phyloP scores from a whole-genome alignment of 1,284 basidiomycete genomes.

The Mycena sp. region DNA sequence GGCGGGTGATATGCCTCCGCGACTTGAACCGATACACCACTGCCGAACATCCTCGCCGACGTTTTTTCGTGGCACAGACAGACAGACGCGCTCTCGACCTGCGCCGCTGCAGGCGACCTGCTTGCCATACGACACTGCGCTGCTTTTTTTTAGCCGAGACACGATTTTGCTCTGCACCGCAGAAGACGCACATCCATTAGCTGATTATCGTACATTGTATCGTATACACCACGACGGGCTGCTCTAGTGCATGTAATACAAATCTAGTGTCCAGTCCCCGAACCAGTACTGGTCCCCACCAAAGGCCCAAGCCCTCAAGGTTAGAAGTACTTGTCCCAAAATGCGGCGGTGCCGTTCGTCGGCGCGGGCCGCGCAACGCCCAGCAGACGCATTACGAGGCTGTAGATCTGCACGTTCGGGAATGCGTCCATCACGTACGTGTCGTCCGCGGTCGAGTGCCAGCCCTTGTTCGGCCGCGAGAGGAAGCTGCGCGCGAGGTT shows the following conservation, averaged over 20 bases:
- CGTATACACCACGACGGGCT: constrained; percentile 12
- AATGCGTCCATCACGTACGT: constrained; percentile 84
- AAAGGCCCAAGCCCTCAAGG: no score
- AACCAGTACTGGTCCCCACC: background rate
- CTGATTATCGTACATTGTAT: constrained; percentile 13
- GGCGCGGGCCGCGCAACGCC: constrained; percentile 68
- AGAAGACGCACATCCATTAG: constrained; percentile 7
- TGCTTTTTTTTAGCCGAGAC: constrained; percentile 7
- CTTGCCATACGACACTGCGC: background rate
- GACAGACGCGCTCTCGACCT: background rate
- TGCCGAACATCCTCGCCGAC: constrained; percentile 12
- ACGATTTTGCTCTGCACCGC: background rate
- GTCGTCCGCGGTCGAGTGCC: constrained; percentile 71
- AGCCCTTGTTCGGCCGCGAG: constrained; percentile 58
- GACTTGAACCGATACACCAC: background rate
- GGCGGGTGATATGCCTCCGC: constrained; percentile 8
- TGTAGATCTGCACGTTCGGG: constrained; percentile 86
- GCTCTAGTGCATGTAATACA: constrained; percentile 15
- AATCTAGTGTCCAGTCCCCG: background rate
- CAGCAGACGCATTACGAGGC: constrained; percentile 80
- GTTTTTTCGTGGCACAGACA: constrained; percentile 1
- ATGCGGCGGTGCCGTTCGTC: constrained; percentile 82
- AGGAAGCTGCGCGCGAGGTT: constrained; percentile 37
- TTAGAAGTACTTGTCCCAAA: constrained; percentile 82
- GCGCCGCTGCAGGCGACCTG: background rate